phyloP scores from a whole-genome alignment of 2,329 filamentous ascomycete species.

The Fusarium sublunatum region DNA sequence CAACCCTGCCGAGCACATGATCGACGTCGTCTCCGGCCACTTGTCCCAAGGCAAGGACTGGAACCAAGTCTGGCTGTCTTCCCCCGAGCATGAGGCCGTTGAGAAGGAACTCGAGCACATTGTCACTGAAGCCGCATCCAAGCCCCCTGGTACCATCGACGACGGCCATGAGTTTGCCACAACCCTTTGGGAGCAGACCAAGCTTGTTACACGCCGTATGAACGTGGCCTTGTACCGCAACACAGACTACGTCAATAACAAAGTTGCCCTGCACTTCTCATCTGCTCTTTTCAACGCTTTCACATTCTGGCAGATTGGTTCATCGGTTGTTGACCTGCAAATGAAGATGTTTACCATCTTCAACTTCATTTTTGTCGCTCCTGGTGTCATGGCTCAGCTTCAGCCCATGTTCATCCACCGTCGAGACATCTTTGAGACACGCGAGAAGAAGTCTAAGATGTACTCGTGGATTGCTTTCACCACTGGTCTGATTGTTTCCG shows the following conservation, averaged over 20 bases:
- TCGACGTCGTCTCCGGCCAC: slow-evolving; percentile 66
- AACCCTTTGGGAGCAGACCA: slow-evolving; percentile 71
- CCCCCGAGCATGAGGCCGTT: slow-evolving; percentile 66
- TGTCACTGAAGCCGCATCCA: slow-evolving; percentile 64
- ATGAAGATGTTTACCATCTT: slow-evolving; percentile 69
- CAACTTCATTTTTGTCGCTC: slow-evolving; percentile 72
- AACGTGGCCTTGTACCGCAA: slow-evolving; percentile 74
- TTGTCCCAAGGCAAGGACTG: slow-evolving; percentile 65
- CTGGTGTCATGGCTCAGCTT: slow-evolving; percentile 63
- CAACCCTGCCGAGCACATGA: slow-evolving; percentile 83
- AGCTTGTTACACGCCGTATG: slow-evolving; percentile 71
- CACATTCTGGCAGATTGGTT: slow-evolving; percentile 69
- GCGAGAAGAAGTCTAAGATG: slow-evolving; percentile 63
- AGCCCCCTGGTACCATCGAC: slow-evolving; percentile 54
- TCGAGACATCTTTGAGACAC: slow-evolving; percentile 60
- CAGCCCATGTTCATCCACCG: slow-evolving; percentile 62
- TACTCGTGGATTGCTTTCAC: slow-evolving; percentile 72
- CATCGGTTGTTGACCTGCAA: slow-evolving; percentile 63
- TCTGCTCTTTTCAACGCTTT: slow-evolving; percentile 70
- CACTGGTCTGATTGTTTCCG: slow-evolving; percentile 61
- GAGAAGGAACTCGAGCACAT: slow-evolving; percentile 72
- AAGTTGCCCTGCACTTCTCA: slow-evolving; percentile 66
- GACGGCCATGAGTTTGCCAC: slow-evolving; percentile 78
- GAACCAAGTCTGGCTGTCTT: slow-evolving; percentile 78
- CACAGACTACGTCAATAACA: slow-evolving; percentile 73